A percentile compares a stretch with the other conserved stretches of the same genome.
These are phyloP conservation scores for Rhodomyrtus tomentosa DNA, from an alignment of 345 rosid genomes.

Conservation along the genomic window DNA sequence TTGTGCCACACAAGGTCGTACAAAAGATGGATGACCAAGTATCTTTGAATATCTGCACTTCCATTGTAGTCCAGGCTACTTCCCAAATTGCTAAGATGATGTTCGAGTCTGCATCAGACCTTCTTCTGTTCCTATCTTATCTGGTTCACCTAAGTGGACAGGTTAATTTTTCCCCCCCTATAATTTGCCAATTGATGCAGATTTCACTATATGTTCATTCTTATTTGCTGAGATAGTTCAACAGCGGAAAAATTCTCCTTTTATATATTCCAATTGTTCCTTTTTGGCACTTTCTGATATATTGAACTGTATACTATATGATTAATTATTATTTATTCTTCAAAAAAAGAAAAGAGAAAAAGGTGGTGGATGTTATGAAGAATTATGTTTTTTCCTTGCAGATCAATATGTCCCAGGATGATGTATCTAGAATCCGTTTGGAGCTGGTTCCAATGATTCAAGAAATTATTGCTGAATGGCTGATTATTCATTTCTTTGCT, in stretches of 20 bases:
- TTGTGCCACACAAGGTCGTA: conserved; percentile 59
- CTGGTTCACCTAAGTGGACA: conserved; percentile 61
- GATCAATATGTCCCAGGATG: conserved; percentile 63
- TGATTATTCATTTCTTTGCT: conserved; percentile 53
- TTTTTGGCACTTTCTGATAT: background rate
- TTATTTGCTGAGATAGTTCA: background rate
- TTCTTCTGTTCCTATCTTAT: conserved; percentile 70
- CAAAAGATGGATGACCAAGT: conserved; percentile 31
- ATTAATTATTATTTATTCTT: background rate
- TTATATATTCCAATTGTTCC: background rate
- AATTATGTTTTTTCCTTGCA: conserved; percentile 13
- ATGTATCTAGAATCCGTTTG: conserved; percentile 56
- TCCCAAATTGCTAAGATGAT: conserved; percentile 73
- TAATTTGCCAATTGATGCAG: background rate
- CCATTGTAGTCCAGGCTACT: conserved; percentile 62
- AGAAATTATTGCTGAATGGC: conserved; percentile 80
- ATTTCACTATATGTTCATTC: background rate
- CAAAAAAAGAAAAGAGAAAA: background rate
- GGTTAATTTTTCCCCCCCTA: conserved; percentile 33
- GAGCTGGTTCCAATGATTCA: conserved; percentile 89
- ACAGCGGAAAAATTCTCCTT: background rate
- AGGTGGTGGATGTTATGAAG: background rate
- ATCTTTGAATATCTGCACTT: conserved; percentile 28
- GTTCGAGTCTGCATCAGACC: conserved; percentile 78
- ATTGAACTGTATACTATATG: background rate